A percentile compares a stretch with the other conserved stretches of the same genome.
Evolutionary conservation across 2,329 filamentous ascomycete species (phyloP).

Genomic region (Sphaceloma murrayae): DNA sequence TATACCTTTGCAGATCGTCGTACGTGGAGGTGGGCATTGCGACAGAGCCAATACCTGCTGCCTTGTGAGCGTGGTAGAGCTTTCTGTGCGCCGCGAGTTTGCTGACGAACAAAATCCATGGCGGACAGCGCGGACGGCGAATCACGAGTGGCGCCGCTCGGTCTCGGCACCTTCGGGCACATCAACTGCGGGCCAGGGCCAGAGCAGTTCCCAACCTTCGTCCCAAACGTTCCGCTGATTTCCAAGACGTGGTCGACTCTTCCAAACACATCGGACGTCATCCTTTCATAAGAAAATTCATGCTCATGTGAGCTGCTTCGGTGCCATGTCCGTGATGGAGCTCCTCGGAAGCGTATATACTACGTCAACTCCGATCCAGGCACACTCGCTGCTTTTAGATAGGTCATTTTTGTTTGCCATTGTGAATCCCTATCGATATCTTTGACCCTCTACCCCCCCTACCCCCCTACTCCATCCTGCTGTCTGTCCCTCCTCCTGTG

Average conservation of each 20-base stretch:
- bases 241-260: neutral
- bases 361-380: neutral
- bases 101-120: neutral
- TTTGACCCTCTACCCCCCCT: neutral
- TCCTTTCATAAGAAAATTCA: neutral
- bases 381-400: neutral
- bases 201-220: neutral
- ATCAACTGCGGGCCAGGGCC: too few species aligned
- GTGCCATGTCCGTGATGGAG: too few species aligned
- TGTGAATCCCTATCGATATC: too few species aligned
- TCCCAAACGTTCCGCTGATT: neutral
- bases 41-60: conserved; percentile 4
- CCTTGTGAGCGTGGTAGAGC: neutral
- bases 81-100: neutral
- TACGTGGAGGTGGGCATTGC: conserved; percentile 3
- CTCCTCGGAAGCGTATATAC: neutral
- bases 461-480: neutral
- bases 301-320: neutral
- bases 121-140: neutral
- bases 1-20: conserved; percentile 6
- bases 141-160: neutral
- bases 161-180: neutral
- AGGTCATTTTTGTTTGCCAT: neutral
- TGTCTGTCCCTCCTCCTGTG: neutral
- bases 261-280: neutral